These are phyloP conservation scores for Exophiala phaeomuriformis DNA, from an alignment of 2,329 filamentous ascomycete genomes.

Conservation along the genomic window DNA sequence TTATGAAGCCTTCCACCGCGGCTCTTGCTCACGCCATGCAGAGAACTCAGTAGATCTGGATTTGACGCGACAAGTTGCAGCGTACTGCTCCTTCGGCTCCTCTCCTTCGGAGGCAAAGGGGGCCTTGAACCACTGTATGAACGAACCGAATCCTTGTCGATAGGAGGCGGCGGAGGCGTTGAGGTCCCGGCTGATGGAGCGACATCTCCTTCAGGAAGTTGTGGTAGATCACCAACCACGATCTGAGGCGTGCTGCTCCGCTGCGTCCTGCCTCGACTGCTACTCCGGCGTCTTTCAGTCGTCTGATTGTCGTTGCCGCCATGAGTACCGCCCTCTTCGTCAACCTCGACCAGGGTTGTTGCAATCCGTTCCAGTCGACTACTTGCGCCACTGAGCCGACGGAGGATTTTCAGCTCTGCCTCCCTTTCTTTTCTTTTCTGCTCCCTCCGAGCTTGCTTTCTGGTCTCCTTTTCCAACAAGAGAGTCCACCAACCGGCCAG, in stretches of 20 bases:
- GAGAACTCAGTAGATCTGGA: conserved; percentile 51
- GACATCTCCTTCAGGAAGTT: conserved; percentile 59
- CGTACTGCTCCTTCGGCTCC: conserved; percentile 72
- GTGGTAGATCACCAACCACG: conserved; percentile 65
- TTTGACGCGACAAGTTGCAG: conserved; percentile 73
- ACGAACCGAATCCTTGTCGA: conserved; percentile 71
- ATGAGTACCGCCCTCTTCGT: conserved; percentile 59
- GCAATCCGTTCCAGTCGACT: conserved; percentile 76
- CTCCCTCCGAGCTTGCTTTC: conserved; percentile 73
- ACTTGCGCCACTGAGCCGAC: conserved; percentile 81
- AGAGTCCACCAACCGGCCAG: conserved; percentile 95
- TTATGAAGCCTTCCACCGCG: conserved; percentile 19
- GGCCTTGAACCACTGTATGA: conserved; percentile 71
- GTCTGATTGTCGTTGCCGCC: conserved; percentile 37
- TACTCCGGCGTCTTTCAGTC: conserved; percentile 33
- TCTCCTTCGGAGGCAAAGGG: conserved; percentile 81
- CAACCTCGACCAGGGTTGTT: conserved; percentile 67
- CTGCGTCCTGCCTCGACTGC: conserved; percentile 66
- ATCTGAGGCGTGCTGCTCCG: conserved; percentile 61
- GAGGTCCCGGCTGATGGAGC: conserved; percentile 32
- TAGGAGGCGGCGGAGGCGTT: conserved; percentile 60
- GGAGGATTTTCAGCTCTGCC: conserved; percentile 66
- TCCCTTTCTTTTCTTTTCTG: conserved; percentile 80
- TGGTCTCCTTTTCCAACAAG: conserved; percentile 85
- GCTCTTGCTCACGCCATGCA: conserved; percentile 48